A percentile compares a stretch with the other conserved stretches of the same genome.
These are phyloP conservation scores for Fusarium redolens DNA, from an alignment of 2,329 filamentous ascomycete genomes.

Conservation along the genomic window DNA sequence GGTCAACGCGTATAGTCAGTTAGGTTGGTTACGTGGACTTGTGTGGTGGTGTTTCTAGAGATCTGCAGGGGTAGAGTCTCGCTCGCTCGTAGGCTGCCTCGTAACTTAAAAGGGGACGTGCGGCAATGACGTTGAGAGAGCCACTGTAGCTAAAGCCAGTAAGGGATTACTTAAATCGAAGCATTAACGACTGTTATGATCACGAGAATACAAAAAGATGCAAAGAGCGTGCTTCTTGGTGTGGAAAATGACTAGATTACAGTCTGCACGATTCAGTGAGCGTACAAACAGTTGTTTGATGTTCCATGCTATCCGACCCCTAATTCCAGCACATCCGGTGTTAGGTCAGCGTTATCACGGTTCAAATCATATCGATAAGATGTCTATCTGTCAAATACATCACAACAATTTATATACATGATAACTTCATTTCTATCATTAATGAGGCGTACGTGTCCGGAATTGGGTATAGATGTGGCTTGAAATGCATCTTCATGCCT, in stretches of 20 bases:
- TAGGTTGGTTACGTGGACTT: conserved; percentile 14
- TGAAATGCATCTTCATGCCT: not conserved
- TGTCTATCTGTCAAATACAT: not conserved
- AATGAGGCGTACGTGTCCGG: conserved; percentile 4
- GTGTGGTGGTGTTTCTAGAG: not conserved
- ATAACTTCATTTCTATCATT: not conserved
- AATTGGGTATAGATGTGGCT: conserved; percentile 34
- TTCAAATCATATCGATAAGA: not conserved
- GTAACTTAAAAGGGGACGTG: conserved; percentile 13
- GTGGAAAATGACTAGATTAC: not conserved
- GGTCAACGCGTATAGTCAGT: conserved; percentile 1
- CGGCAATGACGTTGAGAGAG: not conserved
- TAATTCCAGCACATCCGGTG: conserved; percentile 4
- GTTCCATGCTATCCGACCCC: not conserved
- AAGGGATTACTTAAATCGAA: not conserved
- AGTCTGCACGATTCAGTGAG: conserved; percentile 3
- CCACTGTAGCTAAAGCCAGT: not conserved
- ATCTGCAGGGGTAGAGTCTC: conserved; percentile 11
- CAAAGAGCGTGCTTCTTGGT: not conserved
- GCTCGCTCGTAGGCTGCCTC: not conserved
- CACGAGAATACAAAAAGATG: not conserved
- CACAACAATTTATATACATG: not conserved
- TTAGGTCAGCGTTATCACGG: not conserved
- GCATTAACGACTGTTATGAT: rapidly evolving
- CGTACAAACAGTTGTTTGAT: not conserved